Evolutionary conservation across 345 rosid species (phyloP), one percentile per base, ranked within the genome.

Genomic region (Ceriops zippeliana): DNA sequence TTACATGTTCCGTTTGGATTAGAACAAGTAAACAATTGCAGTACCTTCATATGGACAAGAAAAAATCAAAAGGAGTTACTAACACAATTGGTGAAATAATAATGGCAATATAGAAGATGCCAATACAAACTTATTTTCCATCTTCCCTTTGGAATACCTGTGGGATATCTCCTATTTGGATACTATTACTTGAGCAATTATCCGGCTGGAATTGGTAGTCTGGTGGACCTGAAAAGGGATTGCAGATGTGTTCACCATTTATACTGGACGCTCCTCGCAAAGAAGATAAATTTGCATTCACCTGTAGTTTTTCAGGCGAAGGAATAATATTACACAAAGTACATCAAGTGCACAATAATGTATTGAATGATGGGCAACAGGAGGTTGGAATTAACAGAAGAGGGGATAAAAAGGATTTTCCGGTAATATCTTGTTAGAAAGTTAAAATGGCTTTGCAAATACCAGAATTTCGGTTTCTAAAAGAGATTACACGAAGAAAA

Each of bases 211-310:
- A 89, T 31, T 58, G 27, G 60, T 83, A 79, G 0, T 76, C 80
- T 0, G 95, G 95, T 2, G 95, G 89, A 1, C 81, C 84, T 0
- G 91, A 81, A 79, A 89, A 87, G 10, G 91, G 96, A 67, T 86
- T 89, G 88, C 96, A 89, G 9, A 89, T 72, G 15, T n/a, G 38
- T 42, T 74, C 57, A 51, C 75, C 28, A 49, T 30, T 61, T 0
- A 79, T 67, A 63, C 16, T 24, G 15, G 70, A 17, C 6, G 80
- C 46, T 4, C 63, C 59, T 73, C 67, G 86, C 10, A 74, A 62
- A 21, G 24, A 20, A 21, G 89, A 79, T 76, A 86, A 72, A 73
- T 86, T 88, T n/a, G 80, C 65, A 51, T 88, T 88, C 76, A 86
- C 87, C 90, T 88, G 74, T 20, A 63, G 21, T 62, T 16, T n/a